phyloP scores from a whole-genome alignment of 805 yeast genomes.

The Yamadazyma ubonensis region DNA sequence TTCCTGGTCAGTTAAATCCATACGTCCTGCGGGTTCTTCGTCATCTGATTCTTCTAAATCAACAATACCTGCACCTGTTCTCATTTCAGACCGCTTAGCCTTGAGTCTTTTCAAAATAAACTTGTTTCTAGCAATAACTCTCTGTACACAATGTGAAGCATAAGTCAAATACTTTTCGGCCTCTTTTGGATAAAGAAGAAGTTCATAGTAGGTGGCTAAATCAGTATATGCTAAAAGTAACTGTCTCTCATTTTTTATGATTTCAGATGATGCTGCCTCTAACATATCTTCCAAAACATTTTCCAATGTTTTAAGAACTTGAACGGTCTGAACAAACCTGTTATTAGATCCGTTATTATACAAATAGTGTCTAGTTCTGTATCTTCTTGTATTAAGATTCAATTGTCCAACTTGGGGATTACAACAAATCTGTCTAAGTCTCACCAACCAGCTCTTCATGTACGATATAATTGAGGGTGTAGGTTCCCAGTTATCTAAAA shows the following conservation, averaged over 20 bases:
- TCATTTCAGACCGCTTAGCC: constrained; percentile 11
- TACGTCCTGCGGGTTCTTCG: constrained; percentile 12
- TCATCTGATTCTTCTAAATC: constrained; percentile 11
- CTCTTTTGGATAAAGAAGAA: constrained; percentile 45
- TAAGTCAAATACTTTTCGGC: constrained; percentile 48
- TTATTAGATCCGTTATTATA: constrained; percentile 10
- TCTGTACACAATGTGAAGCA: constrained; percentile 18
- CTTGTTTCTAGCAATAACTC: constrained; percentile 24
- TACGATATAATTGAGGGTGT: constrained; percentile 36
- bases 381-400: constrained; percentile 22
- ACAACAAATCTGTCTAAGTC: constrained; percentile 77
- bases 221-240: constrained; percentile 48
- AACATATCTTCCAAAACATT: constrained; percentile 69
- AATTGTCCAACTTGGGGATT: constrained; percentile 59
- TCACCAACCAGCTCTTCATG: constrained; percentile 69
- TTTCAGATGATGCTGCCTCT: constrained; percentile 50
- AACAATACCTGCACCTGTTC: constrained; percentile 14
- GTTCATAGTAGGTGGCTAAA: constrained; percentile 70
- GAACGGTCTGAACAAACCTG: constrained; percentile 19
- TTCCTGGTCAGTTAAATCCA: constrained; percentile 10
- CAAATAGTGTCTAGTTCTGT: constrained; percentile 19
- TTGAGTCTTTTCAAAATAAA: constrained; percentile 16
- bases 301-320: constrained; percentile 48
- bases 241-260: constrained; percentile 50
- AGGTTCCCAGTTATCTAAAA: constrained; percentile 49